Evolutionary conservation across 441 rosid species (phyloP), one percentile per base, ranked within the genome.

Genomic region (Viola pubescens): DNA sequence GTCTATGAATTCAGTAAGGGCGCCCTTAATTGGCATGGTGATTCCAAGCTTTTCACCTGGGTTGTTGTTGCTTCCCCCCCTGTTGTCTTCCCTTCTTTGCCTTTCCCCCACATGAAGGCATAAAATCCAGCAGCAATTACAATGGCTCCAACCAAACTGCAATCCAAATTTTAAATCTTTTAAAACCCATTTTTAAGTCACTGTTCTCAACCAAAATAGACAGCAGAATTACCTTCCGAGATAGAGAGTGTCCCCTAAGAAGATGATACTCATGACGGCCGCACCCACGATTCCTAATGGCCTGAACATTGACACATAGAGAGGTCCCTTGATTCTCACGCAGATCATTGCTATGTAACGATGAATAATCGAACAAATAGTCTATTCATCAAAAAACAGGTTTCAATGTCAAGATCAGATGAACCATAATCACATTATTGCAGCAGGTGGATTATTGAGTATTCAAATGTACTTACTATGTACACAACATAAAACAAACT

Each of bases 291-390:
- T 50, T 16, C 59, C 72, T 52, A 77, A 5, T 4, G 84, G 80
- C 78, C 77, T 77, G 73, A 77, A 77, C 78, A 75, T 68, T 42
- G 80, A 50, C 40, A 75, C 78, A 43, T 56, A 70, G 8, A 73
- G 61, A 42, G 84, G 81, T 37, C 82, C 82, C 0, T 14, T 14
- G 37, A 5, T 73, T 43, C 57, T 14, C 11, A 77, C 39, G 65
- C 82, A 72, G 72, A 79, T 77, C 19, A 70, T 47, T 37, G 8
- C 4, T 41, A 76, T 52, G 50, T 54, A 3, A 3, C 71, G 66
- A 12, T 69, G 47, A 0, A 43, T 59, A 34, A n/a, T 7, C 0
- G 38, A 11, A 37, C 64, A 54, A 14, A 73, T 7, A 4, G 71
- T 64, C 79, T 74, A 70, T 51, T 43, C 6, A 14, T 66, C 37